A percentile compares a stretch with the other conserved stretches of the same genome.
Evolutionary conservation across 768 basidiomycete species (phyloP).

Genomic region (Tricholoma matsutake): DNA sequence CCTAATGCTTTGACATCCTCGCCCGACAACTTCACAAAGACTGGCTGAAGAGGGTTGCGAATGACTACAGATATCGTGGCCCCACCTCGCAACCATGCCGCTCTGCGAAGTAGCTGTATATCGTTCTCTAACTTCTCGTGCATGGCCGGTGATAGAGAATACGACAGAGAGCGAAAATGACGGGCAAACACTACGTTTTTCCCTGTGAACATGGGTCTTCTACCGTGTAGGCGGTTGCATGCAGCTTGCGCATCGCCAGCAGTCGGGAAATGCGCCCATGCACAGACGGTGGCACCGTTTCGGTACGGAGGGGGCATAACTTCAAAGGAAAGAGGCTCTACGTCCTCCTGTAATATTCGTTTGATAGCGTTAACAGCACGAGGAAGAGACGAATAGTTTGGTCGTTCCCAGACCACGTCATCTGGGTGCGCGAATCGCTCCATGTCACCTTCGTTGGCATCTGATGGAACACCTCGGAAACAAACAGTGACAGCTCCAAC

Average conservation of each 20-base stretch:
- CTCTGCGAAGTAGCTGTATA: constrained; percentile 40
- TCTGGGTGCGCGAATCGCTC: constrained; percentile 43
- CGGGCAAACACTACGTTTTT: constrained; percentile 45
- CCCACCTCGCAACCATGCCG: constrained; percentile 29
- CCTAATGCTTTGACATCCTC: constrained; percentile 49
- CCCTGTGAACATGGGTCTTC: constrained; percentile 44
- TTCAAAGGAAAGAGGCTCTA: constrained; percentile 40
- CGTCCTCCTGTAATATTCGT: constrained; percentile 35
- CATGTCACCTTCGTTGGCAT: constrained; percentile 38
- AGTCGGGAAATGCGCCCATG: constrained; percentile 54
- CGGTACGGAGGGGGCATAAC: constrained; percentile 48
- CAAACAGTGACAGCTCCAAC: constrained; percentile 60
- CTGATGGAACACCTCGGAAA: constrained; percentile 51
- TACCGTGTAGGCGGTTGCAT: constrained; percentile 39
- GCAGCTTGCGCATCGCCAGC: constrained; percentile 47
- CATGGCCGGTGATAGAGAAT: constrained; percentile 34
- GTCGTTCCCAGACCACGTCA: constrained; percentile 49
- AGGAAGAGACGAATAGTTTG: constrained; percentile 41
- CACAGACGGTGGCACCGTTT: constrained; percentile 42
- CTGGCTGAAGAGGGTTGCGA: constrained; percentile 16
- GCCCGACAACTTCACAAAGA: constrained; percentile 47
- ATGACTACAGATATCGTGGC: constrained; percentile 23
- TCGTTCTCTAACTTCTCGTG: constrained; percentile 43
- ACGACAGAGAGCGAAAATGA: constrained; percentile 52
- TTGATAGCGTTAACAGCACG: constrained; percentile 35